phyloP scores from a whole-genome alignment of 495 filamentous ascomycete genomes.

The Letharia columbiana region DNA sequence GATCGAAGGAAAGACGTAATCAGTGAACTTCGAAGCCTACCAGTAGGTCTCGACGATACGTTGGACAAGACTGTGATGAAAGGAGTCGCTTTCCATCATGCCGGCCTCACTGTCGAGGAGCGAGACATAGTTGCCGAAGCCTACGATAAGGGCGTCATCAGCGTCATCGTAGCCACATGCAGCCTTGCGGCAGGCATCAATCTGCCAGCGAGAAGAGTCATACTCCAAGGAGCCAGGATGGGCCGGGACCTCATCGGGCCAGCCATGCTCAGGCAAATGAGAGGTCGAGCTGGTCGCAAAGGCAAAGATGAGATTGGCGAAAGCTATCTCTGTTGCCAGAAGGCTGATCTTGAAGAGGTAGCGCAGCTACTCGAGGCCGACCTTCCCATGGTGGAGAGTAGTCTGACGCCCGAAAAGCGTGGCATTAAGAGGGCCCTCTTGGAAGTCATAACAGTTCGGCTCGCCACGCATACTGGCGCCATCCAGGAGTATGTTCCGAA shows the following conservation, averaged over 20 bases:
- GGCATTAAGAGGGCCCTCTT: constrained; percentile 67
- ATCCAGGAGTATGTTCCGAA: constrained; percentile 63
- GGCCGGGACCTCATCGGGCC: constrained; percentile 68
- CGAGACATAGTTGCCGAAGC: constrained; percentile 64
- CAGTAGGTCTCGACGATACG: constrained; percentile 57
- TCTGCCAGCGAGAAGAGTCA: constrained; percentile 65
- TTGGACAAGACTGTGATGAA: constrained; percentile 54
- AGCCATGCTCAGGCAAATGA: constrained; percentile 78
- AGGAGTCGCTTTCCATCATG: constrained; percentile 76
- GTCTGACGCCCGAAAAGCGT: constrained; percentile 57
- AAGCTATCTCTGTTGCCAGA: constrained; percentile 69
- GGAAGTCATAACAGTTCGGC: constrained; percentile 62
- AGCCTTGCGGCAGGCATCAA: constrained; percentile 83
- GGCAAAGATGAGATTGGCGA: constrained; percentile 76
- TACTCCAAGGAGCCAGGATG: constrained; percentile 72
- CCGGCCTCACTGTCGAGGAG: constrained; percentile 73
- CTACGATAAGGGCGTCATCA: constrained; percentile 62
- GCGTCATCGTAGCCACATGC: constrained; percentile 71
- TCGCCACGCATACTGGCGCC: constrained; percentile 60
- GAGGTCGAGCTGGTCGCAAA: constrained; percentile 73
- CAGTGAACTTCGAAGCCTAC: constrained; percentile 56
- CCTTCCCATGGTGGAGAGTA: constrained; percentile 61
- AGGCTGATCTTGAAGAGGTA: constrained; percentile 59
- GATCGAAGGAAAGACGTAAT: constrained; percentile 59
- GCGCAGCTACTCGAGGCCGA: constrained; percentile 65